Base-by-base conservation (phyloP, 2,329 filamentous ascomycete genomes). In the Leptographium radiaticola region DNA sequence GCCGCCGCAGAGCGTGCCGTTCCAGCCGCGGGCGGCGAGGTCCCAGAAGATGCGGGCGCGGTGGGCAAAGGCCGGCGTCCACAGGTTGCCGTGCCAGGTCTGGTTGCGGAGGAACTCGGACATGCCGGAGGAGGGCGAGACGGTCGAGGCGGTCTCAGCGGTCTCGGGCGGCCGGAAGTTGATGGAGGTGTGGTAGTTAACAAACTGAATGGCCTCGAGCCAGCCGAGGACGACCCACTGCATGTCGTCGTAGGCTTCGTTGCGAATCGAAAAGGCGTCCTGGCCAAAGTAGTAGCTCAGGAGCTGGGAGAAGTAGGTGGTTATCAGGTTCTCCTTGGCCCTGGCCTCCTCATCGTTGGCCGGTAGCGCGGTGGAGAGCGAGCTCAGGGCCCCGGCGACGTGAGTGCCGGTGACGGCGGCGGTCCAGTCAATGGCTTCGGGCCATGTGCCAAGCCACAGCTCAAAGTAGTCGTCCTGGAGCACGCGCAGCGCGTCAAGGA, bases 181-280 rank as follows among this genome's bases (percentile, higher is more conserved):
- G 18, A 81, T 65, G 2, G 72, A 68, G 2, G 79, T 80, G 64
- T 94, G 88, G n/a, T 76, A 70, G 36, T 81, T 71, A 51, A 91
- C 79, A 63, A 95, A 89, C 59, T 86, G 83, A 58, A 89, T 78
- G 49, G 80, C 80, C 64, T 95, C 88, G 52, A 96, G 71, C 90
- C 91, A 96, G 58, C 86, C 88, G 40, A 97, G 75, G 2, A 94
- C 89, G 1, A 96, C 89, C 91, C 91, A 97, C 3, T 95, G 77
- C 71, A 95, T 95, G 66, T 97, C 91, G 64, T 96, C 91, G 65
- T 84, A 95, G 0, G 91, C 91, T 72, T 82, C 67, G 54, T 81
- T 80, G 46, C 87, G 77, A 50, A 96, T 76, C 33, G 77, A 75
- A 58, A 89, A 81, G 6, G 83, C 78, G 66, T 95, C 82, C 65